Conservation (phyloP, 257 asterid genomes). For the Nicotiana tomentosiformis region DNA sequence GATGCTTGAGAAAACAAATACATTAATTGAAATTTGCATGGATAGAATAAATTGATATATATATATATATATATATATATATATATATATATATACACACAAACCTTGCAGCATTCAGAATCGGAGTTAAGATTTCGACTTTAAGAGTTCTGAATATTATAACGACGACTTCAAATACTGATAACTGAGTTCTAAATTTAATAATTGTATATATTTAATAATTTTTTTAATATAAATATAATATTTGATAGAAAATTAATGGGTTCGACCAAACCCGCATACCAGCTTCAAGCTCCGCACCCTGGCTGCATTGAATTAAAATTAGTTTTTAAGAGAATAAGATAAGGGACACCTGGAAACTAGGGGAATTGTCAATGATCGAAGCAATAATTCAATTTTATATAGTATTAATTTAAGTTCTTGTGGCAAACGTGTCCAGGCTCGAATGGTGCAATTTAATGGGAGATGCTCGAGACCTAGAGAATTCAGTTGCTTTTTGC, state of each 20-base stretch:
- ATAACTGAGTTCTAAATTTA: background rate
- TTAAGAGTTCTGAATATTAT: too few relatives aligned
- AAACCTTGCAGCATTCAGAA: too few relatives aligned
- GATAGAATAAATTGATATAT: background rate
- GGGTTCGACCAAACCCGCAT: too few relatives aligned
- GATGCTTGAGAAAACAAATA: background rate
- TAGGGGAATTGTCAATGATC: background rate
- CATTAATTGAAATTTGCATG: background rate
- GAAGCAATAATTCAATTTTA: conserved; percentile 1
- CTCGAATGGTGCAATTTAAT: background rate
- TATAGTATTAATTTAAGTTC: background rate
- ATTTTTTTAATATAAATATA: too few relatives aligned
- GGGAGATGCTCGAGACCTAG: background rate
- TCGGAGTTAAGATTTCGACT: too few relatives aligned
- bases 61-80: too few relatives aligned
- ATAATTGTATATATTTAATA: too few relatives aligned
- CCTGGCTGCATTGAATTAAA: background rate
- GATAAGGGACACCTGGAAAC: background rate
- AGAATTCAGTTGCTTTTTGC: background rate
- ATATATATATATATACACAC: too few relatives aligned
- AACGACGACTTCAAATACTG: too few relatives aligned
- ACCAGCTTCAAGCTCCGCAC: too few relatives aligned
- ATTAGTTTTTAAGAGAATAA: background rate
- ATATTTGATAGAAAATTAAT: too few relatives aligned
- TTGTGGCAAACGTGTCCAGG: background rate